Percentiles rank a stretch among this genome's conserved stretches.
phyloP scores from a whole-genome alignment of 164 flowering plant genomes.

The Platanus orientalis region DNA sequence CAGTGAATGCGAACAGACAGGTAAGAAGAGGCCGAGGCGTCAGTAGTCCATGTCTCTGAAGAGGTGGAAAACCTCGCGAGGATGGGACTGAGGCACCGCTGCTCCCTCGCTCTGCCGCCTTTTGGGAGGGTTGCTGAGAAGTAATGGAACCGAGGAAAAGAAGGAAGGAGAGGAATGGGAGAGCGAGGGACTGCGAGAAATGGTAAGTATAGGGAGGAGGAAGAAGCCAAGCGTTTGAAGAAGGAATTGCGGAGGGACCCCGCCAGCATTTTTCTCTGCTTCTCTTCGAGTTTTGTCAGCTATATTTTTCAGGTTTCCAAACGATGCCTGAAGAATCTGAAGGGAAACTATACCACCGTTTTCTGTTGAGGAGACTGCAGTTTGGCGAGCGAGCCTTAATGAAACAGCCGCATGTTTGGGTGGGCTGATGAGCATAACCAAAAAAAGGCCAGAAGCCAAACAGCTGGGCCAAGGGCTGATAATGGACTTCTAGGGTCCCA shows the following conservation, averaged over 20 bases:
- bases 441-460: too few relatives aligned
- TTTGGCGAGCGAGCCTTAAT: too few relatives aligned
- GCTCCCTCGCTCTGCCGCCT: background rate
- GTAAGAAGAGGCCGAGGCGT: slow-evolving; percentile 32
- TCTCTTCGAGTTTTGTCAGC: too few relatives aligned
- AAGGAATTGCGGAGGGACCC: slow-evolving; percentile 28
- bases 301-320: too few relatives aligned
- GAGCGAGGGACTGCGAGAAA: slow-evolving; percentile 12
- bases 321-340: too few relatives aligned
- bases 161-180: slow-evolving; percentile 5
- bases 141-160: slow-evolving; percentile 3
- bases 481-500: too few relatives aligned
- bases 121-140: slow-evolving; percentile 1
- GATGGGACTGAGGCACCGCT: background rate
- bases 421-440: too few relatives aligned
- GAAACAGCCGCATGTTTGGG: too few relatives aligned
- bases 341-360: too few relatives aligned
- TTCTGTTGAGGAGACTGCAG: too few relatives aligned
- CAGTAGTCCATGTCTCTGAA: slow-evolving; percentile 6
- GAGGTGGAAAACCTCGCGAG: slow-evolving; percentile 7
- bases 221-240: slow-evolving; percentile 37
- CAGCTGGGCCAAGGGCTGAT: too few relatives aligned
- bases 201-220: slow-evolving; percentile 11
- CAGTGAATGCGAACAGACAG: slow-evolving; percentile 53
- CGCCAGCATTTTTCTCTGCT: background rate